Percentiles rank a stretch among this genome's conserved stretches.
Conservation (phyloP, 2,329 filamentous ascomycete species). For the Whalleya microplaca region DNA sequence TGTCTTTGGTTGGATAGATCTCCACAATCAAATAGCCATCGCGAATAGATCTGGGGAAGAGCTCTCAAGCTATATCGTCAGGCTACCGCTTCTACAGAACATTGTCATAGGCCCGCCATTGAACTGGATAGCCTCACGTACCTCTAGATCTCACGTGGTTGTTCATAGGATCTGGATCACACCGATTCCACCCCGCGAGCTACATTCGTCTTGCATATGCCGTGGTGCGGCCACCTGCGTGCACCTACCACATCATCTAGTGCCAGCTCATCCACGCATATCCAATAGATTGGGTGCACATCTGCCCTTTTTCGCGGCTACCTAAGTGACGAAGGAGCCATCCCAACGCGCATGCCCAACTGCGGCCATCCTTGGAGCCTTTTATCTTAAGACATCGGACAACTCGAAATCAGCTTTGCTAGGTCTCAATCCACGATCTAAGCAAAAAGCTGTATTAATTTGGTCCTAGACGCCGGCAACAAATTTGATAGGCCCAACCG, state of each 20-base stretch:
- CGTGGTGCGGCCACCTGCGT: conserved; percentile 58
- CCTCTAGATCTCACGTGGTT: conserved; percentile 33
- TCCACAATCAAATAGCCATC: conserved; percentile 38
- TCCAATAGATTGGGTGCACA: conserved; percentile 60
- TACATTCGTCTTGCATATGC: conserved; percentile 62
- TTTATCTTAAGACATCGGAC: conserved; percentile 37
- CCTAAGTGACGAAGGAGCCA: conserved; percentile 46
- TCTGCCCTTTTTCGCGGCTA: conserved; percentile 50
- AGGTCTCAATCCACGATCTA: conserved; percentile 29
- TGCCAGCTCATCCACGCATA: conserved; percentile 67
- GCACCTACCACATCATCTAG: conserved; percentile 53
- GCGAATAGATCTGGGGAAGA: conserved; percentile 37
- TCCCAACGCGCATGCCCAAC: conserved; percentile 51
- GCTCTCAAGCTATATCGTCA: conserved; percentile 40
- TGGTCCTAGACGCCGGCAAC: conserved; percentile 21
- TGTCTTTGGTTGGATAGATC: conserved; percentile 48
- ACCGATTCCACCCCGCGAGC: conserved; percentile 47
- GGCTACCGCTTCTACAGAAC: conserved; percentile 37
- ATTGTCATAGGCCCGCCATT: conserved; percentile 31
- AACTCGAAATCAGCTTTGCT: conserved; percentile 29
- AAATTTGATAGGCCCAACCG: conserved; percentile 24
- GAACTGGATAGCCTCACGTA: conserved; percentile 34
- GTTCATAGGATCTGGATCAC: conserved; percentile 48
- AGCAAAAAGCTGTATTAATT: conserved; percentile 24
- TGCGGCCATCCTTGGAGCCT: conserved; percentile 44